Conservation (phyloP, 805 yeast genomes). For the Zygosaccharomyces gambellarensis region DNA sequence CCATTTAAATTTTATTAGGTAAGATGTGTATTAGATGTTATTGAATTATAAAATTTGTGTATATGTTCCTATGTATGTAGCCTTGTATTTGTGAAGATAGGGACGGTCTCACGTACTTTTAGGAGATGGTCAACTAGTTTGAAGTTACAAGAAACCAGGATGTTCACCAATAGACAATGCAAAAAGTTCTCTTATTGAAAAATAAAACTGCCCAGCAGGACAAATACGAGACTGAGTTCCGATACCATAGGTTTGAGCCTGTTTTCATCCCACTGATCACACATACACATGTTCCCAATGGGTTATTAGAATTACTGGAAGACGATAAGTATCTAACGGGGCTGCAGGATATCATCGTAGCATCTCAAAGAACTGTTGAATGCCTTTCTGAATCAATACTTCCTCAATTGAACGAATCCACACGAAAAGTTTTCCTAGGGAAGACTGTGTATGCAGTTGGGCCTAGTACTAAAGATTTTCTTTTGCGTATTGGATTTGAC, state of each 20-base stretch:
- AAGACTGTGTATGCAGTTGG: slow-evolving; percentile 83
- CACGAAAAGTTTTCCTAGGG: slow-evolving; percentile 31
- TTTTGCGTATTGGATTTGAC: slow-evolving; percentile 57
- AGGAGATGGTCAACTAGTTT: neutral
- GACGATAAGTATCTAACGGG: slow-evolving; percentile 39
- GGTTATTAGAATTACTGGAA: slow-evolving; percentile 42
- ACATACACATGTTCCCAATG: slow-evolving; percentile 51
- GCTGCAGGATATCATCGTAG: slow-evolving; percentile 59
- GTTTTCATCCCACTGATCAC: slow-evolving; percentile 68
- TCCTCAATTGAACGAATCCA: slow-evolving; percentile 18
- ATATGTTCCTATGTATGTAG: neutral
- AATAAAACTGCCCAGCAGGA: slow-evolving; percentile 67
- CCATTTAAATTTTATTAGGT: neutral
- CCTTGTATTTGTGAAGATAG: neutral
- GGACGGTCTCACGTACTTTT: no score
- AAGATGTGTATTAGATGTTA: neutral
- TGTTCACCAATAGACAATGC: neutral
- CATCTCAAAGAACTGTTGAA: slow-evolving; percentile 91
- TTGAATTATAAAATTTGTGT: neutral
- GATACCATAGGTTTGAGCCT: slow-evolving; percentile 37
- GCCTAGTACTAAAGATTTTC: slow-evolving; percentile 69
- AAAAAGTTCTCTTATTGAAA: slow-evolving; percentile 54
- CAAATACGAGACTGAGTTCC: slow-evolving; percentile 50
- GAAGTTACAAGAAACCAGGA: neutral
- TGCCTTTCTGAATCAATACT: slow-evolving; percentile 50